Conservation (phyloP, 2,329 filamentous ascomycete species). For the Cladosporium colombiae region DNA sequence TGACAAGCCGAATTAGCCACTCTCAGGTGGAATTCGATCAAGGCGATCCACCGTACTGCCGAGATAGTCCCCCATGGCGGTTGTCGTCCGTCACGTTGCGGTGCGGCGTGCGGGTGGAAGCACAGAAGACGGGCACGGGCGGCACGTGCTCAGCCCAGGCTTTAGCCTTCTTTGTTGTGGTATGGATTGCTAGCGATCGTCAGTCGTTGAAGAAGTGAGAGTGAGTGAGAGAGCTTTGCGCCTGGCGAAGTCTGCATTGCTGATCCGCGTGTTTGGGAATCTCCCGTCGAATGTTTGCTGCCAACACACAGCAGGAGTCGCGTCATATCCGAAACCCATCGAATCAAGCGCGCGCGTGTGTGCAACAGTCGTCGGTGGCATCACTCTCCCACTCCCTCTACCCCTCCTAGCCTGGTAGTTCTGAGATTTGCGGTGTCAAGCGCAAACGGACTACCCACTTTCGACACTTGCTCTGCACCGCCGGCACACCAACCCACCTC, state of each 20-base stretch:
- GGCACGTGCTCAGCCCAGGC: slow-evolving; percentile 5
- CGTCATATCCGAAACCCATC: not conserved
- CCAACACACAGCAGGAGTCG: not conserved
- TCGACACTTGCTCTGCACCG: not conserved
- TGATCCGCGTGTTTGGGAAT: not conserved
- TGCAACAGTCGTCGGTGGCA: not conserved
- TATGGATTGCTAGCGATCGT: not conserved
- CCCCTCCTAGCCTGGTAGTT: slow-evolving; percentile 11
- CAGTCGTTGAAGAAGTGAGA: not conserved
- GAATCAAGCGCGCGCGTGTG: not conserved
- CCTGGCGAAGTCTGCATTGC: not conserved
- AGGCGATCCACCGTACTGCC: slow-evolving; percentile 7
- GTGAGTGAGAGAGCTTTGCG: not conserved
- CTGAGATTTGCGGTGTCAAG: slow-evolving; percentile 8
- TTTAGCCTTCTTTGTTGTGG: slow-evolving; percentile 4
- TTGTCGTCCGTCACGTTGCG: not conserved
- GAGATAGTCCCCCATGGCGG: not conserved
- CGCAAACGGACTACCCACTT: slow-evolving; percentile 6
- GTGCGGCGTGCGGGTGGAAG: not conserved
- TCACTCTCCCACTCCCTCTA: slow-evolving; percentile 1
- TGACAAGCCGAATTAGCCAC: not conserved
- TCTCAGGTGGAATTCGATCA: not conserved
- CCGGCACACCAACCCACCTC: slow-evolving; percentile 12
- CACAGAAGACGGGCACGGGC: not conserved
- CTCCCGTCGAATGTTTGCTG: not conserved